Conservation (phyloP, 2,329 filamentous ascomycete genomes). For the Pseudogymnoascus sp. region DNA sequence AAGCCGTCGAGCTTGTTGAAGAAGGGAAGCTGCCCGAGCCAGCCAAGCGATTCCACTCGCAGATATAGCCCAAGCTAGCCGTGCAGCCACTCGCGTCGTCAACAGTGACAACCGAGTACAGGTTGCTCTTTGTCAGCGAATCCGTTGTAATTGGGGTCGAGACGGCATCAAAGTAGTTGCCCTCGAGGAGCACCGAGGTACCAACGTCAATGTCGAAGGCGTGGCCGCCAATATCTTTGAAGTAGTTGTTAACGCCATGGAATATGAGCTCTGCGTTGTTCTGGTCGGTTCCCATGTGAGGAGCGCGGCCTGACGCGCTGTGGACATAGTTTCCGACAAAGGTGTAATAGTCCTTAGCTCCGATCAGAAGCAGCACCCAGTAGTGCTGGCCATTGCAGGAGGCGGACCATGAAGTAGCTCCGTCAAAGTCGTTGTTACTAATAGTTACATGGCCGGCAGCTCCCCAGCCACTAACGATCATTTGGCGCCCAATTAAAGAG, state of each 20-base stretch:
- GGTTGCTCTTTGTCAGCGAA: not conserved
- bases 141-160: constrained; percentile 25
- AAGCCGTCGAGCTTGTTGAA: constrained; percentile 24
- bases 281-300: constrained; percentile 32
- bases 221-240: constrained; percentile 35
- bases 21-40: constrained; percentile 26
- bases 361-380: constrained; percentile 37
- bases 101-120: not conserved
- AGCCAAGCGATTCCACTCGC: not conserved
- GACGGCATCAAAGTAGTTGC: constrained; percentile 37
- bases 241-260: constrained; percentile 38
- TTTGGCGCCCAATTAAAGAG: constrained; percentile 38
- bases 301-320: constrained; percentile 37
- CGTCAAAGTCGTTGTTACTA: constrained; percentile 40
- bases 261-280: constrained; percentile 21
- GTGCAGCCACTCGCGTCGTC: not conserved
- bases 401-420: constrained; percentile 34
- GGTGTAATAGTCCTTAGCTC: constrained; percentile 33
- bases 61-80: not conserved
- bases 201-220: constrained; percentile 34
- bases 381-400: constrained; percentile 36
- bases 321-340: constrained; percentile 38
- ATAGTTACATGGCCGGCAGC: constrained; percentile 34
- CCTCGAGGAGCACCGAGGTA: constrained; percentile 33
- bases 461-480: constrained; percentile 31